Evolutionary conservation across 768 basidiomycete genomes (phyloP), one percentile per base, ranked within the genome.

Genomic region (Tricholoma furcatifolium): DNA sequence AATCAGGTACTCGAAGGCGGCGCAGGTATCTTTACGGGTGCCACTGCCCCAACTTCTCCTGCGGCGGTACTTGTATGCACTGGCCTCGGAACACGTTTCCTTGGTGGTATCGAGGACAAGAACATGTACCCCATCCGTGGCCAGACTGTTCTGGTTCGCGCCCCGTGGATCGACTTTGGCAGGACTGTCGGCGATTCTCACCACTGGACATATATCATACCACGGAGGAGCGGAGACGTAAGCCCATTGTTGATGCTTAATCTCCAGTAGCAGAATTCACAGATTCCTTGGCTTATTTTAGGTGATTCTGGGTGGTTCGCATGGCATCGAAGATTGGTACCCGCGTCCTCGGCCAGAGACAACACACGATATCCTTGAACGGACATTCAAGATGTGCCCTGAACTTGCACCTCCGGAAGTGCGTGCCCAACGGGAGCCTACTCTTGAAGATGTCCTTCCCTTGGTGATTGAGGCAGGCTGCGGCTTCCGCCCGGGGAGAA

Each of bases 71-170:
- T 93, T 5, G 80, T 87, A 9, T 92, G 89, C 58, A 76, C 81
- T 0, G 91, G 91, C 0, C 66, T 94, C 18, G 88, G 87, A 3
- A 83, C 92, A 8, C 76, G 82, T 45, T 83, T 82, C 30, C 75
- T 96, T 39, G 81, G 88, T 11, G 93, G 93, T 5, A 83, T 95
- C 2, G 85, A 93, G 62, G 94, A 97, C 66, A 75, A 76, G 52
- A 73, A 71, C 20, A 71, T 93, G 20, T 83, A 81, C 63, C 91
- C 93, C 1, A 79, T 93, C 57, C 77, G 92, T 40, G 93, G 93
- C 7, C 94, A 96, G 70, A 87, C 90, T 0, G 83, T 94, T 8
- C 66, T 93, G 15, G 74, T 95, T 18, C 68, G 80, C 35, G 88
- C 90, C 2, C 86, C 89, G 0, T 77, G 79, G 70, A 72, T 91